Conservation (phyloP, 768 basidiomycete species). For the Favolaschia claudopus region DNA sequence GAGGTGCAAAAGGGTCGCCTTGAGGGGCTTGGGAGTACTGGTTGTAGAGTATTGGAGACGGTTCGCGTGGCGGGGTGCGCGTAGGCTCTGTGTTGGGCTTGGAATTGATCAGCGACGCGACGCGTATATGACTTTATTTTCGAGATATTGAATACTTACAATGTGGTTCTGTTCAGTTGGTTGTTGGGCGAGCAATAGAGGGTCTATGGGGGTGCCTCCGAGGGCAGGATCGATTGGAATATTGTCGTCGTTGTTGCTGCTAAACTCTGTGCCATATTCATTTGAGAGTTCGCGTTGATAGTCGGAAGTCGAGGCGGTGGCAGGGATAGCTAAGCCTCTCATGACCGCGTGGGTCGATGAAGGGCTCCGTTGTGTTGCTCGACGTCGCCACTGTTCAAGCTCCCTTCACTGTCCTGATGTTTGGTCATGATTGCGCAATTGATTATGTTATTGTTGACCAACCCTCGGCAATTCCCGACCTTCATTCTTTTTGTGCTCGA, state of each 20-base stretch:
- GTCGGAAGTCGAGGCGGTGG: constrained; percentile 48
- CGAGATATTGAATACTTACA: constrained; percentile 45
- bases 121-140: constrained; percentile 56
- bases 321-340: constrained; percentile 69
- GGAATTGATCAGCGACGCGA: constrained; percentile 63
- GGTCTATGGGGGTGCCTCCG: constrained; percentile 59
- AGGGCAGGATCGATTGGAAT: constrained; percentile 88
- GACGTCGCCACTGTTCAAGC: constrained; percentile 5
- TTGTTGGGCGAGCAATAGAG: constrained; percentile 48
- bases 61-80: constrained; percentile 32
- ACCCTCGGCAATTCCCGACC: not conserved
- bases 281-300: constrained; percentile 64
- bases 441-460: no score
- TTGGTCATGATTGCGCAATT: no score
- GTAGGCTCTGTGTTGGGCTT: constrained; percentile 30
- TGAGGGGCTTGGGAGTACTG: constrained; percentile 80
- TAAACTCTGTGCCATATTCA: constrained; percentile 66
- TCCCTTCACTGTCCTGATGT: no score
- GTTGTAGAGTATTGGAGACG: constrained; percentile 44
- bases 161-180: constrained; percentile 33
- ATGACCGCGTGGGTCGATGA: constrained; percentile 46
- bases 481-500: not conserved
- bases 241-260: constrained; percentile 62
- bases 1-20: constrained; percentile 85
- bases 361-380: not conserved